Base-by-base conservation (phyloP, 805 yeast species). In the Metschnikowia borealis region DNA sequence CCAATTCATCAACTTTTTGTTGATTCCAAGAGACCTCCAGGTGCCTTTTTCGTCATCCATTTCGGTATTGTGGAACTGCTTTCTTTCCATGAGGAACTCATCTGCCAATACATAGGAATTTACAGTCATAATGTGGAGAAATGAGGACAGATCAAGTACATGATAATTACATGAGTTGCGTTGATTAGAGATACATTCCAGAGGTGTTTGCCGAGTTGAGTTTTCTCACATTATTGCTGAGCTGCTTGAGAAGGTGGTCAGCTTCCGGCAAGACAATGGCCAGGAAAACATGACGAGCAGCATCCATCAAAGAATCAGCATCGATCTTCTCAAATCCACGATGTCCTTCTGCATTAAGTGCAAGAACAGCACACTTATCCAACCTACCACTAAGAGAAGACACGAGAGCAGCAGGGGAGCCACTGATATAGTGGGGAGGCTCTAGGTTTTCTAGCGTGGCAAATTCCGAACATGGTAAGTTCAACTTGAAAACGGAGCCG, bases 41-140 rank as follows among this genome's bases (percentile, higher is more conserved):
- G 96, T 92, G 5, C 97, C 97, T 0, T 92, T 94, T 65, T 84
- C 95, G 49, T 85, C 94, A 7, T 87, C 69, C 17, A 74, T 94
- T 5, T 92, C 96, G 29, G 95, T 92, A 17, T 70, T 92, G 35
- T 92, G 99, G 98, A 92, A 94, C 64, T 90, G 97, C 48, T 91
- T 87, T 70, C 71, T 92, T 45, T 89, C 96, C 0, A 82, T 88
- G 79, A 75, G 87, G 60, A 89, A 89, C 53, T 67, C 74, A 6
- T 42, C 45, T 32, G 14, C 45, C 15, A 7, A 39, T 20, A 14
- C 45, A 13, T 32, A 34, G 20, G n/a, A 17, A 3, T 4, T 11
- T 17, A 17, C 11, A 26, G 35, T 5, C 18, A 34, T 34, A 34
- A 11, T 34, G 15, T 17, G 35, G 8, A 33, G 6, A 33, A 2